phyloP scores from a whole-genome alignment of 495 filamentous ascomycete species.

The Xylaria castorea region DNA sequence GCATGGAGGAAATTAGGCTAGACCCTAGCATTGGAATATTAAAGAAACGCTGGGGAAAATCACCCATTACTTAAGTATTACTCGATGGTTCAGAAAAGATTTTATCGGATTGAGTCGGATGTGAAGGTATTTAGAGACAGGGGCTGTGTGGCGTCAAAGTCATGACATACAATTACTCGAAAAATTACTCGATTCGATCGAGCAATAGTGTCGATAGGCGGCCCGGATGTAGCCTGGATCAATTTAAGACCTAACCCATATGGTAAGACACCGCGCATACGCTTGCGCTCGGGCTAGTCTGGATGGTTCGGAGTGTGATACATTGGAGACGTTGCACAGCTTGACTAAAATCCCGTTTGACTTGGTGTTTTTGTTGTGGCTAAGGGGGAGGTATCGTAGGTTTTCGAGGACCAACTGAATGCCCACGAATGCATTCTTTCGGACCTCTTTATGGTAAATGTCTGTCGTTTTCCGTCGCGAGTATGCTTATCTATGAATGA shows the following conservation, averaged over 20 bases:
- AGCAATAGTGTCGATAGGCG: conserved; percentile 21
- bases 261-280: neutral
- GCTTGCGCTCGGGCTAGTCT: neutral
- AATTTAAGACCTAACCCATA: neutral
- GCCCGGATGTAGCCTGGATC: neutral
- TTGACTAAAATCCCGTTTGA: neutral
- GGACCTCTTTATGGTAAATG: neutral
- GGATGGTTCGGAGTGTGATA: neutral
- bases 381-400: neutral
- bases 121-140: conserved; percentile 24
- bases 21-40: neutral
- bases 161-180: conserved; percentile 29
- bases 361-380: neutral
- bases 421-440: neutral
- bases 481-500: conserved; percentile 1
- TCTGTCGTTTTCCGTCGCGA: neutral
- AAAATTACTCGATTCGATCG: conserved; percentile 27
- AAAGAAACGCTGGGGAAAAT: neutral
- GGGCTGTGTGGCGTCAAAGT: neutral
- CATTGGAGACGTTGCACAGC: neutral
- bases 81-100: conserved; percentile 12
- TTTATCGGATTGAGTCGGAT: conserved; percentile 24
- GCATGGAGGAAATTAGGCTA: neutral
- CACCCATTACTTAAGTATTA: conserved; percentile 26
- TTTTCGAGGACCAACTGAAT: neutral